Base-by-base conservation (phyloP, 108 stramenopile species). In the Mediolabrus comicus region DNA sequence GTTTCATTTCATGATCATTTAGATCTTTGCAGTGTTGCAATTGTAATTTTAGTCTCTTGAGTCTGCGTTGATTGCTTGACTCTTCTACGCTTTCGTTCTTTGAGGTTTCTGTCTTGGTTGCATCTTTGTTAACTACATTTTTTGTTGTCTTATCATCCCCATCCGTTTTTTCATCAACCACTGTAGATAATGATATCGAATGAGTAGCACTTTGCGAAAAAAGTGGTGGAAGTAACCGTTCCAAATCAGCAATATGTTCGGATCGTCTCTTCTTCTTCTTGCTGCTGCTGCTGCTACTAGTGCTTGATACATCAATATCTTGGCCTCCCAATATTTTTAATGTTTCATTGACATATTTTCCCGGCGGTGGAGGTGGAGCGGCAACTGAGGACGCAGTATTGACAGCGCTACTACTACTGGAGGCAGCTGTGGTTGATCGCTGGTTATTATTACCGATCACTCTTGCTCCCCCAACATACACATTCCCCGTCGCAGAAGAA, bases 211-310 rank as follows among this genome's bases (percentile, higher is more conserved):
- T 24, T n/a, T 49, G 46, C 9, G 55, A 31, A 30, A 72, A 62
- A 35, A 72, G 55, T 30, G 71, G 62, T n/a, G 38, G 71, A 34
- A 63, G 35, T 11, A 72, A 43, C 49, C 55, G 33, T 17, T 63
- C 71, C 71, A 72, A 34, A 39, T 63, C 39, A 12, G 38, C 8
- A 19, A 27, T 34, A 38, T 30, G 34, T 10, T 63, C 71, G 33
- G 52, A 27, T 24, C 27, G 30, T 54, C 53, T 71, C 70, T 35
- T 62, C 29, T 56, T 63, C 16, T 11, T 38, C 13, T 39, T 17
- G 3, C 12, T 14, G 22, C 19, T 49, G 5, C 22, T 49, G 4
- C 19, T 24, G n/a, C 3, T 16, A 7, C n/a, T n/a, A n/a, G n/a
- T n/a, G n/a, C n/a, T n/a, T n/a, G n/a, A n/a, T n/a, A n/a, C n/a